These are phyloP conservation scores for Petasospora fabianii DNA, from an alignment of 1,139 yeast genomes.

Conservation along the genomic window DNA sequence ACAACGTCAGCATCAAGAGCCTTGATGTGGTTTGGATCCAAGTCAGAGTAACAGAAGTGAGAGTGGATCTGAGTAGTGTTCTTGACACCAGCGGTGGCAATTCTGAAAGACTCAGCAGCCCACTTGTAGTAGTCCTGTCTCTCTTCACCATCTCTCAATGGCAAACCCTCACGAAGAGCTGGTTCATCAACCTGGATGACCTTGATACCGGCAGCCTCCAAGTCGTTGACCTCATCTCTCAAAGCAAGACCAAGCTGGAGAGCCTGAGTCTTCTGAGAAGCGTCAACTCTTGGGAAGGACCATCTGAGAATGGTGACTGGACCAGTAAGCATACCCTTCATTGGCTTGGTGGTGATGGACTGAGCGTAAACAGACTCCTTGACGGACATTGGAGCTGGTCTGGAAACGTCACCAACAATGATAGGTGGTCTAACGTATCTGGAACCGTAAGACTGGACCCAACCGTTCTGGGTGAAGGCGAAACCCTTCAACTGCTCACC, in stretches of 20 bases:
- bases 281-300: conserved; percentile 99
- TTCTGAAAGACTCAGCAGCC: conserved; percentile 99
- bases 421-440: conserved; percentile 99
- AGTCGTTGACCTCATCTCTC: conserved; percentile 97
- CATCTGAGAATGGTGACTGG: conserved; percentile 99
- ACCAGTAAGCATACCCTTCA: conserved; percentile 99
- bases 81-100: conserved; percentile 96
- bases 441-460: conserved; percentile 99
- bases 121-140: conserved; percentile 95
- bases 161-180: conserved; percentile 99
- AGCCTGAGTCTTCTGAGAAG: conserved; percentile 91
- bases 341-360: conserved; percentile 90
- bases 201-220: conserved; percentile 96
- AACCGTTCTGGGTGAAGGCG: conserved; percentile 97
- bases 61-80: conserved; percentile 98
- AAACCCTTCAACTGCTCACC: conserved; percentile 98
- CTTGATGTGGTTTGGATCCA: conserved; percentile 99
- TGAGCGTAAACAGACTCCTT: conserved; percentile 99
- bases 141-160: conserved; percentile 96
- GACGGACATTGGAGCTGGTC: conserved; percentile 98
- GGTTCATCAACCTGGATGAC: conserved; percentile 99
- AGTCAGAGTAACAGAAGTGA: conserved; percentile 99
- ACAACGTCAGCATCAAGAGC: conserved; percentile 99
- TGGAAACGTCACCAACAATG: conserved; percentile 97
- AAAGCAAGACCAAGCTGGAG: conserved; percentile 96